Base-by-base conservation (phyloP, 2,329 filamentous ascomycete species). In the Colletotrichum sp. region DNA sequence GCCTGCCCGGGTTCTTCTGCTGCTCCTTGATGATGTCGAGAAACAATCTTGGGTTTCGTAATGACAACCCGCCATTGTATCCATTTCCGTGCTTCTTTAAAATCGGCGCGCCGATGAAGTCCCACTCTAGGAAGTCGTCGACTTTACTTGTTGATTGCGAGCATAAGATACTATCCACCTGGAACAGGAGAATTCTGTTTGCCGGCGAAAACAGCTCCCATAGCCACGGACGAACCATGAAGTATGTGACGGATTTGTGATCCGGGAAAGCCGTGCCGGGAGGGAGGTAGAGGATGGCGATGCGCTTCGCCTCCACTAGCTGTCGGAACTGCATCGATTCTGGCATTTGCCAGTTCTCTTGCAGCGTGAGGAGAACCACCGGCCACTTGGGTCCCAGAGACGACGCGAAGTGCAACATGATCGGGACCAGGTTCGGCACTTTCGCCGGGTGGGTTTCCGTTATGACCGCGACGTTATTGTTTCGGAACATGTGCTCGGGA, bases 351-450 rank as follows among this genome's bases (percentile, higher is more conserved):
- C 78, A 80, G 9, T 75, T 81, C 69, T 79, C 78, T n/a, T 81
- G 77, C 3, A 82, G 81, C 0, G 87, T 88, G 76, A 85, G 86
- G 56, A 87, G 83, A 26, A 87, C 80, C 52, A 88, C 83, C 6
- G 86, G 86, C 86, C 86, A 88, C 12, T 77, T 76, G 12, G 86
- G 85, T 1, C 86, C 87, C 6, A 88, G 83, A 13, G 86, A 82
- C 56, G 79, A 79, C 52, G 81, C 78, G 76, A 84, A 86, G 71
- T 86, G 84, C 16, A 86, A 78, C 52, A 86, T 81, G n/a, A 85
- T 77, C 10, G 84, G 84, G 34, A 86, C 77, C 14, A 86, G 79
- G 30, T 81, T 79, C 69, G 13, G 82, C 14, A 67, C 43, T 2
- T 26, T 26, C 8, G 28, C 43, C 4, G 64, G 28, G 16, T 67